Evolutionary conservation across 2,329 filamentous ascomycete genomes (phyloP), one percentile per base, ranked within the genome.

Genomic region (Ceratocystis variospora): DNA sequence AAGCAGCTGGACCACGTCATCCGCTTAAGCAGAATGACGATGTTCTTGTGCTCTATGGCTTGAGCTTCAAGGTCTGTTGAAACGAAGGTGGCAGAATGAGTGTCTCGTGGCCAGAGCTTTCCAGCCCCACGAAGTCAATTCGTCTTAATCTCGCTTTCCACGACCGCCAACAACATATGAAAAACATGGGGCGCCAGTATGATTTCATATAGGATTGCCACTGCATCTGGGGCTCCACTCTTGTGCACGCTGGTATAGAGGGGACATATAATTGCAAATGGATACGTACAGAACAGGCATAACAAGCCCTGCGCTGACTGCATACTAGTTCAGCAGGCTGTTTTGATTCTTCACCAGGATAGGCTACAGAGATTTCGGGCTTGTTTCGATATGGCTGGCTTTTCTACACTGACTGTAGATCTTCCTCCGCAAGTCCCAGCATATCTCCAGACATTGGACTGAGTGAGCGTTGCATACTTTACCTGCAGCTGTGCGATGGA

Each of bases 61-160:
- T 59, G 55, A 59, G 55, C 55, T 59, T 59, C 10, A n/a, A n/a
- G 28, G 15, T 22, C 55, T 37, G 15, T 33, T 31, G 12, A 12
- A 41, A 41, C 15, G 37, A 12, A 59, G 55, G 55, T n/a, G 6
- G 31, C 28, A 25, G 22, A 12, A 57, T 57, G 53, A 28, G 53
- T 37, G 55, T 8, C 28, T 59, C 55, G 37, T 59, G 28, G 55
- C 55, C 55, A 59, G 55, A 59, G 55, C 55, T 59, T 59, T 37
- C 25, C 55, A 31, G 22, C 55, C 55, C 25, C 55, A 59, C 55
- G 28, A 37, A 22, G 8, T 12, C 50, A 55, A 19, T 6, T 15
- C 19, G 28, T 59, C 55, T 59, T 37, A 59, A 59, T 59, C 55
- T 59, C 55, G 55, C 55, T 31, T 59, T 59, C 33, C 37, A 41